These are phyloP conservation scores for Tanozyma kutaoensis DNA, from an alignment of 805 yeast genomes.

Conservation along the genomic window DNA sequence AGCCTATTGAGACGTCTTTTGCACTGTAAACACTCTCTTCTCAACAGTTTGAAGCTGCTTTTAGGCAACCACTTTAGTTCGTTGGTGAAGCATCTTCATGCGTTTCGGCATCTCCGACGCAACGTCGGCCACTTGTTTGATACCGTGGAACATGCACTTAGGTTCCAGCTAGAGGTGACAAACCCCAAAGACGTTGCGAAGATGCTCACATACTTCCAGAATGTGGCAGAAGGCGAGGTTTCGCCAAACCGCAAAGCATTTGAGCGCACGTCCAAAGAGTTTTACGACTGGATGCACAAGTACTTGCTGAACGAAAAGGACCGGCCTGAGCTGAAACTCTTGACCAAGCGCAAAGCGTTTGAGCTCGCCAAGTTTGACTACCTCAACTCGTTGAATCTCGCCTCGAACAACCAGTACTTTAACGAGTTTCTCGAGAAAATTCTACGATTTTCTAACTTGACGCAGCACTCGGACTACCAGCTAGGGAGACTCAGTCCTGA, in stretches of 20 bases:
- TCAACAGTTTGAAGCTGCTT: conserved; percentile 11
- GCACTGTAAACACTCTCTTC: conserved; percentile 7
- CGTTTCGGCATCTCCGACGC: no score
- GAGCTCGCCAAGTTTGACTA: conserved; percentile 34
- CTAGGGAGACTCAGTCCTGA: conserved; percentile 9
- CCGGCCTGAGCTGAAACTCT: conserved; percentile 24
- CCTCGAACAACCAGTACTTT: conserved; percentile 25
- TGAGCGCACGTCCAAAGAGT: conserved; percentile 27
- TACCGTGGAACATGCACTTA: no score
- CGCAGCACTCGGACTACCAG: conserved; percentile 5
- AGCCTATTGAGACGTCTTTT: conserved; percentile 9
- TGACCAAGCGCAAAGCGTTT: conserved; percentile 21
- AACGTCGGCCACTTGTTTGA: no score
- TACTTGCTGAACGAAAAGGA: conserved; percentile 30
- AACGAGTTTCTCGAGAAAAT: conserved; percentile 22
- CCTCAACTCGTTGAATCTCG: conserved; percentile 23
- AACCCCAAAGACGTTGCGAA: no score
- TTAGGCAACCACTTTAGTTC: conserved; percentile 12
- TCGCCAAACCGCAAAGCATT: no score
- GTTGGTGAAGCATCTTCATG: conserved; percentile 10
- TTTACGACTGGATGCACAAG: conserved; percentile 29
- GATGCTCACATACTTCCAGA: no score
- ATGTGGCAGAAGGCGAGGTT: no score
- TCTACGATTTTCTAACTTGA: conserved; percentile 18
- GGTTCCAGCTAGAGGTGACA: no score